Conservation (phyloP, 1,284 basidiomycete species). For the Tilletiopsis washingtonensis region DNA sequence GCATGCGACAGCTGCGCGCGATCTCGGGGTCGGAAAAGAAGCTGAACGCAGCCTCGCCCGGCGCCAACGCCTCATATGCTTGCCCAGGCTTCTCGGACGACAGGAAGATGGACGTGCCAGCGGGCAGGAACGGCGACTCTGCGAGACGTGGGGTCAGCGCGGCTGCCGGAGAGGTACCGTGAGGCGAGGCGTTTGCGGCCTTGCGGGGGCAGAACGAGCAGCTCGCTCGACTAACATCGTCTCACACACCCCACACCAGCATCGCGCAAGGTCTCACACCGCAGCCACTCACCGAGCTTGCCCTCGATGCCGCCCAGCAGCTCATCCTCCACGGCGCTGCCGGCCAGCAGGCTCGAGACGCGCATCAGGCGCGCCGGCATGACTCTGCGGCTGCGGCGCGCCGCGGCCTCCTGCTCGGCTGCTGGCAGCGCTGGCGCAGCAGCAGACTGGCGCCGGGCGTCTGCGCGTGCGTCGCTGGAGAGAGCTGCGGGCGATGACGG, state of each 20-base stretch:
- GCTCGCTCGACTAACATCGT: too few relatives aligned
- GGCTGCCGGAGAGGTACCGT: too few relatives aligned
- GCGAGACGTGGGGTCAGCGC: not conserved
- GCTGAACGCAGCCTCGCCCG: constrained; percentile 4
- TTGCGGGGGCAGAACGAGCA: too few relatives aligned
- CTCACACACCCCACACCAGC: too few relatives aligned
- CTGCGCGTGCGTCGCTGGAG: too few relatives aligned
- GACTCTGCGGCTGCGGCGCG: not conserved
- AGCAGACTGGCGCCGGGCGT: too few relatives aligned
- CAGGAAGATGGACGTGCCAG: constrained; percentile 13
- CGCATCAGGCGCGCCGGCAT: constrained; percentile 25
- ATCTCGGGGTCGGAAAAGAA: constrained; percentile 8
- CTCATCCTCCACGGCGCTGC: constrained; percentile 27
- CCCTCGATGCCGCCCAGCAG: constrained; percentile 13
- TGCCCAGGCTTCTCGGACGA: constrained; percentile 7
- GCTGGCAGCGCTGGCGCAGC: too few relatives aligned
- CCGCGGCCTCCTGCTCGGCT: too few relatives aligned
- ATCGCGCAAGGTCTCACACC: too few relatives aligned
- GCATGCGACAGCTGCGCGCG: constrained; percentile 1
- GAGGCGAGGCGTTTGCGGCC: too few relatives aligned
- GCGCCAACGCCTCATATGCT: constrained; percentile 7
- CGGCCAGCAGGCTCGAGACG: constrained; percentile 28
- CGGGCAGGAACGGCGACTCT: constrained; percentile 2
- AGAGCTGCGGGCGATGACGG: too few relatives aligned
- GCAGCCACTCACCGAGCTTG: constrained; percentile 6